These are phyloP conservation scores for Cynanchum wilfordii DNA, from an alignment of 257 asterid genomes.

Conservation along the genomic window DNA sequence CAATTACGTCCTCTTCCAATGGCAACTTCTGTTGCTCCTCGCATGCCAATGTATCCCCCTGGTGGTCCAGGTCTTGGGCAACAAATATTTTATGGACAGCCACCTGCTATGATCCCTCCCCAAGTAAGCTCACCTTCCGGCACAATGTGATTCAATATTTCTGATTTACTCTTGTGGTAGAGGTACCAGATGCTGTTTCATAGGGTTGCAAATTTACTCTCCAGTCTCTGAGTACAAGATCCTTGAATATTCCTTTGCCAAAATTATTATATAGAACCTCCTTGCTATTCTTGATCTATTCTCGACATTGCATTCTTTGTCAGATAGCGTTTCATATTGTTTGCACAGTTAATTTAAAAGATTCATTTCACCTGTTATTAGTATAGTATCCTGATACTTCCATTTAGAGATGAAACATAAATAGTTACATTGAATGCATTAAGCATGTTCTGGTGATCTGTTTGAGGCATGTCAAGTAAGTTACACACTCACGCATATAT, in stretches of 20 bases:
- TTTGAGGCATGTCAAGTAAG: background rate
- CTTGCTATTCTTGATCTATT: background rate
- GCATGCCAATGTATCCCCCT: conserved; percentile 67
- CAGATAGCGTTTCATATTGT: background rate
- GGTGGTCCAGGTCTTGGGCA: conserved; percentile 94
- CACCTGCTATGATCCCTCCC: conserved; percentile 70
- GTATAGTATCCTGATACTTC: background rate
- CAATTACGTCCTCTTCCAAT: conserved; percentile 78
- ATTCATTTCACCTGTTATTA: background rate
- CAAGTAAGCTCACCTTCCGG: conserved; percentile 42
- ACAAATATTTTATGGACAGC: conserved; percentile 82
- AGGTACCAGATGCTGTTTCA: background rate
- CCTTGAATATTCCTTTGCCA: background rate
- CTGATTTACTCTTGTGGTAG: background rate
- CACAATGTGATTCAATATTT: background rate
- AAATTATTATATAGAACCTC: too few relatives aligned
- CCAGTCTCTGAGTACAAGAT: background rate
- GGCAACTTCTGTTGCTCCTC: conserved; percentile 70
- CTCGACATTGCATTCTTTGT: background rate
- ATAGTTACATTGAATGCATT: background rate
- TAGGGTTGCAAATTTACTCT: background rate
- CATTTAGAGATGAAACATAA: background rate
- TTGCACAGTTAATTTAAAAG: background rate
- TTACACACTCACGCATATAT: too few relatives aligned
- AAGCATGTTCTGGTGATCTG: background rate